Conservation (phyloP, 164 flowering plant genomes). For the Macadamia integrifolia region DNA sequence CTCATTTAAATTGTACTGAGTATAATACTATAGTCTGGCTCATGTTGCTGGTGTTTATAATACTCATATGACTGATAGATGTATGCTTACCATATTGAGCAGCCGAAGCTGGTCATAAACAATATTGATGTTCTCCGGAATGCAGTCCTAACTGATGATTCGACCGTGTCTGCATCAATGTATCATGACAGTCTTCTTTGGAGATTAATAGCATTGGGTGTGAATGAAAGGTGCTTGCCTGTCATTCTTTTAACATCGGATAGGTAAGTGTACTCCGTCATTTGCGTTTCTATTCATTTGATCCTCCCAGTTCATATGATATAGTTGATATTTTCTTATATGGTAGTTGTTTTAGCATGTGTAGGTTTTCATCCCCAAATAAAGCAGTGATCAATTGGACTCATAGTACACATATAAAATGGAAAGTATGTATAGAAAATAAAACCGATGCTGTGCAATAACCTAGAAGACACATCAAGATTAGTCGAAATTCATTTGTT, state of each 20-base stretch:
- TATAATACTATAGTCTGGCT: too few species aligned
- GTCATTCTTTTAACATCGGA: constrained; percentile 80
- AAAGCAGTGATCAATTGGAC: neutral
- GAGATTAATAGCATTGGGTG: constrained; percentile 79
- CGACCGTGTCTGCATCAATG: constrained; percentile 57
- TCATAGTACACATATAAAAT: neutral
- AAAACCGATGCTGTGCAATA: too few species aligned
- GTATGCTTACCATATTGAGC: constrained; percentile 18
- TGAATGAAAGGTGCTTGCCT: constrained; percentile 71
- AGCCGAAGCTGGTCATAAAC: constrained; percentile 97
- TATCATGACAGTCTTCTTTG: constrained; percentile 89
- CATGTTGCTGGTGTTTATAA: too few species aligned
- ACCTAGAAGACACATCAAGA: too few species aligned
- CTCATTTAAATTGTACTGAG: too few species aligned
- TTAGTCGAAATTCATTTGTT: too few species aligned
- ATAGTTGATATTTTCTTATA: neutral
- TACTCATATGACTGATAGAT: too few species aligned
- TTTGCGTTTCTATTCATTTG: neutral
- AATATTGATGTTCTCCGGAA: constrained; percentile 70
- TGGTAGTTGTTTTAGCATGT: neutral
- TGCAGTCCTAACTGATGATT: constrained; percentile 52
- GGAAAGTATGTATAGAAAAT: too few species aligned
- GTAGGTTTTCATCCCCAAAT: neutral
- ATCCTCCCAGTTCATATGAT: neutral
- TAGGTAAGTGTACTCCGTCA: constrained; percentile 35